Evolutionary conservation across 2,329 filamentous ascomycete genomes (phyloP), one percentile per base, ranked within the genome.

Genomic region (Alternaria atra): DNA sequence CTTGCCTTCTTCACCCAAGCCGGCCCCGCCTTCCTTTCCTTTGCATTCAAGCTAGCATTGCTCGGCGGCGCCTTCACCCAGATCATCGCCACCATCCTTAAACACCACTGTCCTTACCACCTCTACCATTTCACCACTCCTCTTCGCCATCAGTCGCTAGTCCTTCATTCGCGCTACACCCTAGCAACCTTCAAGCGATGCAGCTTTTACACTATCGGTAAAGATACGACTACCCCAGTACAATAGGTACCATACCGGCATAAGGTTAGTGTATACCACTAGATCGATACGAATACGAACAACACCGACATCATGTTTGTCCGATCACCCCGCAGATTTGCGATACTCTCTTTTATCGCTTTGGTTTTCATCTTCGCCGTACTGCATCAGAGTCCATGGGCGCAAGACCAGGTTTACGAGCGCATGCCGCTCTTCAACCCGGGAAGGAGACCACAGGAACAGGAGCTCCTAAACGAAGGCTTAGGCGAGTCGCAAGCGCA

Each of bases 251-350:
- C 40, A 63, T 62, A 66, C 57, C 59, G 25, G 48, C 59, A 64
- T 65, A 51, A 65, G 58, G 63, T 63, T 68, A 68, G 66, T 57
- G 43, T 50, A 55, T 43, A 63, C 55, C 48, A 46, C 59, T 64
- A 66, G 55, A 17, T 53, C 50, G 55, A 55, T 63, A 65, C 64
- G 61, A 68, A 68, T 69, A 73, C 66, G 67, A 69, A 55, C 46
- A 58, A 57, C 58, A 58, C 42, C 59, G 47, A 59, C 64, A 65
- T 58, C 27, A 78, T 78, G 76, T 68, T 77, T 48, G 60, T 77
- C 54, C 71, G 74, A 44, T 78, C 78, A 58, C 77, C 78, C 7
- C 75, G 78, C 66, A 77, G 74, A 66, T 73, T 81, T 63, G 70
- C 69, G 34, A 64, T 81, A 55, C 63, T 80, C 55, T 73, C 72